Conservation (phyloP, 768 basidiomycete species). For the Tricholoma terreum region DNA sequence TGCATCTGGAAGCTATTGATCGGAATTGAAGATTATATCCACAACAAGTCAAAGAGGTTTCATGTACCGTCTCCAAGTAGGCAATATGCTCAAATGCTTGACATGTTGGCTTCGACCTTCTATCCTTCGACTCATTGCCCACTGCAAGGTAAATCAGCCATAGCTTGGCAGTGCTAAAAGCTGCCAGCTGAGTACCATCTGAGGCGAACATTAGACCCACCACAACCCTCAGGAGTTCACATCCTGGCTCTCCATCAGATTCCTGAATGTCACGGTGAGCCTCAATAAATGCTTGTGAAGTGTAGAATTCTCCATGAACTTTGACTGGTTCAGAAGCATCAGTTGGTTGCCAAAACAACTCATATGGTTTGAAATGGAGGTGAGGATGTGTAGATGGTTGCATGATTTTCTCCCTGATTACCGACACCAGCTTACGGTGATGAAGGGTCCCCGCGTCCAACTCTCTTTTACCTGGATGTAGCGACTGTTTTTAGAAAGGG, state of each 20-base stretch:
- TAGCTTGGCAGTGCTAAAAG: too few species aligned
- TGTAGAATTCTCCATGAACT: too few species aligned
- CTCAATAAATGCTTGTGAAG: too few species aligned
- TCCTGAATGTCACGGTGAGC: too few species aligned
- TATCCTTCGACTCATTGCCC: too few species aligned
- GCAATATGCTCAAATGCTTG: conserved; percentile 25
- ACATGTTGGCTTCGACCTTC: conserved; percentile 18
- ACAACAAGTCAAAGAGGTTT: conserved; percentile 10
- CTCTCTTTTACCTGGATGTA: not conserved
- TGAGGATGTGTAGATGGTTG: too few species aligned
- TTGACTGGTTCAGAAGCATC: too few species aligned
- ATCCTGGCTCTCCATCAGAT: conserved; percentile 4
- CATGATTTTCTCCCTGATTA: too few species aligned
- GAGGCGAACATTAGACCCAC: conserved; percentile 17
- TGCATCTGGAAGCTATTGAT: conserved; percentile 4
- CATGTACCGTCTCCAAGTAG: conserved; percentile 24
- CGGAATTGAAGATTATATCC: not conserved
- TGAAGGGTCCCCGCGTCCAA: conserved; percentile 9
- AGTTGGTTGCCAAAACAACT: too few species aligned
- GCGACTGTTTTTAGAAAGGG: conserved; percentile 5
- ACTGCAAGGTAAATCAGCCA: too few species aligned
- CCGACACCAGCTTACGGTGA: too few species aligned
- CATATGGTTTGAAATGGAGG: too few species aligned
- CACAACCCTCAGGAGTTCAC: conserved; percentile 12
- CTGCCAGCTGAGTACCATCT: conserved; percentile 34